Conservation (phyloP, 2,329 filamentous ascomycete species). For the Zasmidium angulare region DNA sequence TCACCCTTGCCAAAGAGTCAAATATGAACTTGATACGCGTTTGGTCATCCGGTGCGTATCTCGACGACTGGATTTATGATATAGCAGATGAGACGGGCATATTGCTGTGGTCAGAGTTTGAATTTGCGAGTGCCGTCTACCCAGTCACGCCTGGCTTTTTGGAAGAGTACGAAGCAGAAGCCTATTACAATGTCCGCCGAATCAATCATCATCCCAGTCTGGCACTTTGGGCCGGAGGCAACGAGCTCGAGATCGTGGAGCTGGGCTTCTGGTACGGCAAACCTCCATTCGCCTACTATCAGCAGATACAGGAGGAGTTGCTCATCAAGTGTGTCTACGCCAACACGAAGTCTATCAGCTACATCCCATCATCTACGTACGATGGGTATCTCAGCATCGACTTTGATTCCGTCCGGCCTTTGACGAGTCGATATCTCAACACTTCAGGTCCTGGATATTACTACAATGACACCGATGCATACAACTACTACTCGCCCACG, state of each 20-base stretch:
- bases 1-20: constrained; percentile 54
- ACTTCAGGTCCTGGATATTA: neutral
- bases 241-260: constrained; percentile 59
- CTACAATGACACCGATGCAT: neutral
- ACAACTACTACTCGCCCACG: neutral
- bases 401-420: neutral
- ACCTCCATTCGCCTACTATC: constrained; percentile 34
- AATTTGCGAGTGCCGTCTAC: constrained; percentile 61
- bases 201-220: constrained; percentile 56
- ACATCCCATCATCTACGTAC: constrained; percentile 1
- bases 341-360: constrained; percentile 1
- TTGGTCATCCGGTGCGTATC: constrained; percentile 59
- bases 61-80: constrained; percentile 61
- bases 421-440: neutral
- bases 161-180: constrained; percentile 55
- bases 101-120: constrained; percentile 62
- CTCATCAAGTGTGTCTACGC: constrained; percentile 41
- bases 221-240: constrained; percentile 43
- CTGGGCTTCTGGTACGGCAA: constrained; percentile 40
- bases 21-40: constrained; percentile 65
- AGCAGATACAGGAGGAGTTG: constrained; percentile 49
- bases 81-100: constrained; percentile 61
- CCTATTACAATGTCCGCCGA: constrained; percentile 60
- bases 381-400: neutral
- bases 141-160: constrained; percentile 54